Percentiles rank a stretch among this genome's conserved stretches.
Evolutionary conservation across 2,329 filamentous ascomycete species (phyloP).

Genomic region (Tetracladium maxilliforme): DNA sequence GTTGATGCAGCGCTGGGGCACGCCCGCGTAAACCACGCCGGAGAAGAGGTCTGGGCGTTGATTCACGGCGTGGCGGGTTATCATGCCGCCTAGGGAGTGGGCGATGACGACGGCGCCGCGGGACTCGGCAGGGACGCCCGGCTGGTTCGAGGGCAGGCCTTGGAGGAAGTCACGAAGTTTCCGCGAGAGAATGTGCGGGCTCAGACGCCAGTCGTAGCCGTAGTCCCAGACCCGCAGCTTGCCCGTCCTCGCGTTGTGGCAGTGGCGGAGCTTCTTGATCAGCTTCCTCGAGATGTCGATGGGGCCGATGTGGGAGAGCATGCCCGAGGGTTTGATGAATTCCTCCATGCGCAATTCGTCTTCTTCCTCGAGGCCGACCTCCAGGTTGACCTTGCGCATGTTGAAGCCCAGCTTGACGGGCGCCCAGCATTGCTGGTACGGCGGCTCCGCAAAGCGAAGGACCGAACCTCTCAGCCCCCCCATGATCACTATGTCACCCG

Average conservation of each 20-base stretch:
- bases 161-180: conserved; percentile 63
- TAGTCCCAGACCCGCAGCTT: conserved; percentile 75
- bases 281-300: conserved; percentile 78
- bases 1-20: conserved; percentile 77
- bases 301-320: conserved; percentile 82
- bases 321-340: conserved; percentile 71
- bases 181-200: conserved; percentile 59
- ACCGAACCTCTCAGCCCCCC: conserved; percentile 86
- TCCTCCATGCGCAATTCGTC: conserved; percentile 77
- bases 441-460: conserved; percentile 68
- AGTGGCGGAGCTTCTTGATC: conserved; percentile 62
- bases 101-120: conserved; percentile 70
- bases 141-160: conserved; percentile 58
- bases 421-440: conserved; percentile 83
- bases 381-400: conserved; percentile 78
- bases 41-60: conserved; percentile 71
- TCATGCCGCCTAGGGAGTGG: conserved; percentile 76
- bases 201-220: conserved; percentile 89
- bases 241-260: conserved; percentile 56
- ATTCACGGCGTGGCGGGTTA: conserved; percentile 81
- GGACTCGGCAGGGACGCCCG: conserved; percentile 30
- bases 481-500: conserved; percentile 75
- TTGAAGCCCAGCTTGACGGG: conserved; percentile 78
- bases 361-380: conserved; percentile 67
- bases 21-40: conserved; percentile 74